A percentile compares a stretch with the other conserved stretches of the same genome.
Conservation (phyloP, 345 rosid species). For the Physaria fendleri region DNA sequence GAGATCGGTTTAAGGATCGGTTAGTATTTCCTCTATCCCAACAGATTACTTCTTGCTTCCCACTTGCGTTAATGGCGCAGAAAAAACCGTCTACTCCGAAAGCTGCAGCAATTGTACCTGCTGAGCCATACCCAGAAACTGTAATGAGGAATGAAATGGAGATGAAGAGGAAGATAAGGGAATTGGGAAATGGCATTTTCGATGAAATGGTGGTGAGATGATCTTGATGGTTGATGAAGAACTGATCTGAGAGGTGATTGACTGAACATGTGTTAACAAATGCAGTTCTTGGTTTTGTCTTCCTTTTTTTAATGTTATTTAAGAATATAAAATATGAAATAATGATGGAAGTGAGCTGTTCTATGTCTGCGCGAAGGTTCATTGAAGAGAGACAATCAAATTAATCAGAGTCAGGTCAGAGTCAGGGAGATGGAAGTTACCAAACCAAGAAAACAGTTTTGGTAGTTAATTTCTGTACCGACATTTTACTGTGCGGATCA, state of each 20-base stretch:
- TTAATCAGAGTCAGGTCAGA: too few relatives aligned
- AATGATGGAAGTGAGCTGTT: slow-evolving; percentile 34
- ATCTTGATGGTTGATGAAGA: slow-evolving; percentile 9
- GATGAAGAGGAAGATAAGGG: background rate
- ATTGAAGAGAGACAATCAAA: slow-evolving; percentile 27
- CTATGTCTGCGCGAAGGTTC: slow-evolving; percentile 37
- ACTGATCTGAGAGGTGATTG: slow-evolving; percentile 21
- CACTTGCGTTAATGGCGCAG: slow-evolving; percentile 78
- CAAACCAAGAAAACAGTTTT: background rate
- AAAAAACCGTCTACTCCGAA: slow-evolving; percentile 77
- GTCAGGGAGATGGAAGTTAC: slow-evolving; percentile 25
- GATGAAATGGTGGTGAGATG: slow-evolving; percentile 2
- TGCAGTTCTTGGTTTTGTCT: slow-evolving; percentile 16
- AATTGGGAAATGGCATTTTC: slow-evolving; percentile 26
- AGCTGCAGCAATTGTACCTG: slow-evolving; percentile 32
- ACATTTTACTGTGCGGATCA: slow-evolving; percentile 1
- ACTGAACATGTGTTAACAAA: slow-evolving; percentile 38
- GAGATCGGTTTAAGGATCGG: slow-evolving; percentile 22
- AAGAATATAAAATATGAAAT: background rate
- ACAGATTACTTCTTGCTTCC: slow-evolving; percentile 70
- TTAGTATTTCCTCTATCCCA: slow-evolving; percentile 54
- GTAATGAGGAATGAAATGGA: slow-evolving; percentile 1
- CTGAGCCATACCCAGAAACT: slow-evolving; percentile 26
- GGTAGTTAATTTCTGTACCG: background rate
- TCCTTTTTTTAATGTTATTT: background rate